Conservation (phyloP, 768 basidiomycete species). For the Mycena epipterygia region DNA sequence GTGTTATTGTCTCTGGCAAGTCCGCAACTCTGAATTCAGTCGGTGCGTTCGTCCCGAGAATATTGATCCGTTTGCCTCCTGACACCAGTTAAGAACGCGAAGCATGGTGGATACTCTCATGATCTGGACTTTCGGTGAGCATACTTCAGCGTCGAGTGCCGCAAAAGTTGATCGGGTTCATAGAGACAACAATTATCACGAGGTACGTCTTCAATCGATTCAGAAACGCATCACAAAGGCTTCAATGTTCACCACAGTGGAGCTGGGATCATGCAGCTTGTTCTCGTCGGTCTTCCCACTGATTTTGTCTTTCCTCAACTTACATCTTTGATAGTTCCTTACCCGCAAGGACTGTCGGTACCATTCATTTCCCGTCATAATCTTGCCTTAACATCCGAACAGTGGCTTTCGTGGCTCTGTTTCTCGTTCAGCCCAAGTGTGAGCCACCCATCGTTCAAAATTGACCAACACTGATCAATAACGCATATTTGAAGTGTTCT, state of each 20-base stretch:
- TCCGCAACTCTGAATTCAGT: background rate
- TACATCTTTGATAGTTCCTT: too few relatives aligned
- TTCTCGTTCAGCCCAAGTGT: too few relatives aligned
- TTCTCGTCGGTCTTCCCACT: background rate
- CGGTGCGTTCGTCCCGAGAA: background rate
- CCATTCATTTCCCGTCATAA: too few relatives aligned
- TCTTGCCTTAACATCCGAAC: too few relatives aligned
- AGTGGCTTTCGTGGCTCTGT: too few relatives aligned
- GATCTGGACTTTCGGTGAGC: background rate
- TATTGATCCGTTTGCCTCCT: background rate
- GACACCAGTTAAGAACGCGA: background rate
- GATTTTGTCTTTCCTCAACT: too few relatives aligned
- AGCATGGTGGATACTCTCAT: background rate
- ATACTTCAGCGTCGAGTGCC: background rate
- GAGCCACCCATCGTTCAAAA: too few relatives aligned
- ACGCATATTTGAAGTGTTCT: too few relatives aligned
- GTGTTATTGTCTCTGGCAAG: too few relatives aligned
- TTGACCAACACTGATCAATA: too few relatives aligned
- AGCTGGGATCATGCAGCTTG: background rate
- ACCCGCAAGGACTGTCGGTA: too few relatives aligned
- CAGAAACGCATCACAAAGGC: background rate
- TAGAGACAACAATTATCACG: background rate
- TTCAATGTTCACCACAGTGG: background rate
- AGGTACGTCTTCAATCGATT: background rate
- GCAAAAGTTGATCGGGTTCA: background rate